phyloP scores from a whole-genome alignment of 2,329 filamentous ascomycete genomes.

The Stachybotrys chartarum region DNA sequence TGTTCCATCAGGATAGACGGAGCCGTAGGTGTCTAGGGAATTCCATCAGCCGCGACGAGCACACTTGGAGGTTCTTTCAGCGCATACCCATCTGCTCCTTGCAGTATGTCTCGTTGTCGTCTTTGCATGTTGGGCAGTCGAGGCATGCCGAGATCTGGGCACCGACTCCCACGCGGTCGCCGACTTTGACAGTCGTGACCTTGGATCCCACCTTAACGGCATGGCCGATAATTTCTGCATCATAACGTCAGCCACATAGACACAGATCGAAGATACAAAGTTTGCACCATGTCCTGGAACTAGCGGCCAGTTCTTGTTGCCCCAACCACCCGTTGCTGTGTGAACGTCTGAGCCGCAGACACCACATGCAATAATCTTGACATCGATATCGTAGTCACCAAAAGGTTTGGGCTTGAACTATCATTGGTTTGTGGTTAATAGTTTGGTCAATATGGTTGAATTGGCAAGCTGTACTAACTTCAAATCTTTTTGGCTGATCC shows the following conservation, averaged over 20 bases:
- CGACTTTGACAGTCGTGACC: slow-evolving; percentile 35
- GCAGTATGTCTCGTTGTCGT: slow-evolving; percentile 23
- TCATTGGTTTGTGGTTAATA: too few species aligned
- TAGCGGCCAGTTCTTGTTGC: slow-evolving; percentile 34
- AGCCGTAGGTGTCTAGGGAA: slow-evolving; percentile 33
- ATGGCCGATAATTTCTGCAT: slow-evolving; percentile 38
- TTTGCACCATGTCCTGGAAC: slow-evolving; percentile 44
- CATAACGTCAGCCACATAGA: neutral
- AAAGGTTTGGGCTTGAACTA: slow-evolving; percentile 64
- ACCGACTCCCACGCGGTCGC: slow-evolving; percentile 48
- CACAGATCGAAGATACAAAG: slow-evolving; percentile 3
- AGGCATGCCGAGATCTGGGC: slow-evolving; percentile 42
- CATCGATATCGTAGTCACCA: slow-evolving; percentile 62
- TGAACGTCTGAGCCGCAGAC: slow-evolving; percentile 54
- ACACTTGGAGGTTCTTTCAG: too few species aligned
- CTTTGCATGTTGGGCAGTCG: slow-evolving; percentile 19
- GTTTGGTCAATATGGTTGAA: neutral
- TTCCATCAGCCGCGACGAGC: neutral
- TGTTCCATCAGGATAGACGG: slow-evolving; percentile 38
- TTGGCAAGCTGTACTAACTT: slow-evolving; percentile 1
- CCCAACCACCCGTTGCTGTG: slow-evolving; percentile 49
- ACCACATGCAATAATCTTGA: slow-evolving; percentile 64
- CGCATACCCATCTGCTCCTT: slow-evolving; percentile 8
- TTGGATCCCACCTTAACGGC: slow-evolving; percentile 33
- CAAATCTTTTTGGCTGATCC: slow-evolving; percentile 8